A percentile compares a stretch with the other conserved stretches of the same genome.
phyloP scores from a whole-genome alignment of 352 stramenopile genomes.

The Phytophthora pinifolia region DNA sequence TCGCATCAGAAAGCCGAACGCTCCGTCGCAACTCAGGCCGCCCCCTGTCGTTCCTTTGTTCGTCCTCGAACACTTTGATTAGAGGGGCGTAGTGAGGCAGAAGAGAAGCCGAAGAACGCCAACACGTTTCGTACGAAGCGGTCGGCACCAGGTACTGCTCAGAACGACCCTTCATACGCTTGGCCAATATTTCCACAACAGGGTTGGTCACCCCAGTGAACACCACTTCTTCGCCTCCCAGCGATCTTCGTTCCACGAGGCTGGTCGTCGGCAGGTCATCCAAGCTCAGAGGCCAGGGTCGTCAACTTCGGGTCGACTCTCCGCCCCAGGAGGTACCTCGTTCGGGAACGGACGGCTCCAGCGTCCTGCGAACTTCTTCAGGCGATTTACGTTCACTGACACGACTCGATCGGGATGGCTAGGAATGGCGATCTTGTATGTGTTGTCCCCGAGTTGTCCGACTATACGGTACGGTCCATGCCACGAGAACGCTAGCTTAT shows the following conservation, averaged over 20 bases:
- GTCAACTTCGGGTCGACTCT: background rate
- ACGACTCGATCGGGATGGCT: background rate
- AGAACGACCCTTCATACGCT: too few species aligned
- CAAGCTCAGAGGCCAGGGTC: background rate
- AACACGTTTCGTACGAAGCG: too few species aligned
- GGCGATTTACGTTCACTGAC: background rate
- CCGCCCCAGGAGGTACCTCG: background rate
- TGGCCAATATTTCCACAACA: background rate
- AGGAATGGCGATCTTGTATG: background rate
- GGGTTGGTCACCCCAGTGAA: background rate
- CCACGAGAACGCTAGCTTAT: constrained; percentile 2
- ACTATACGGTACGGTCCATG: background rate
- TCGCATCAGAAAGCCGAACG: too few species aligned
- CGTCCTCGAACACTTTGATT: too few species aligned
- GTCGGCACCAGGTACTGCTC: too few species aligned
- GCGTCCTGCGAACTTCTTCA: background rate
- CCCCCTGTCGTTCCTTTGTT: too few species aligned
- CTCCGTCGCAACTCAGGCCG: too few species aligned
- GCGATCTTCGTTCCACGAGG: background rate
- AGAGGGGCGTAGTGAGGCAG: too few species aligned
- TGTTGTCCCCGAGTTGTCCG: too few species aligned
- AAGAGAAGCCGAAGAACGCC: too few species aligned
- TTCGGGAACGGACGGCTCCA: background rate
- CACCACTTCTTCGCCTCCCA: background rate
- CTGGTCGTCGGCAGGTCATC: background rate